Evolutionary conservation across 768 basidiomycete species (phyloP), one percentile per base, ranked within the genome.

Genomic region (Daedaleopsis nitida): DNA sequence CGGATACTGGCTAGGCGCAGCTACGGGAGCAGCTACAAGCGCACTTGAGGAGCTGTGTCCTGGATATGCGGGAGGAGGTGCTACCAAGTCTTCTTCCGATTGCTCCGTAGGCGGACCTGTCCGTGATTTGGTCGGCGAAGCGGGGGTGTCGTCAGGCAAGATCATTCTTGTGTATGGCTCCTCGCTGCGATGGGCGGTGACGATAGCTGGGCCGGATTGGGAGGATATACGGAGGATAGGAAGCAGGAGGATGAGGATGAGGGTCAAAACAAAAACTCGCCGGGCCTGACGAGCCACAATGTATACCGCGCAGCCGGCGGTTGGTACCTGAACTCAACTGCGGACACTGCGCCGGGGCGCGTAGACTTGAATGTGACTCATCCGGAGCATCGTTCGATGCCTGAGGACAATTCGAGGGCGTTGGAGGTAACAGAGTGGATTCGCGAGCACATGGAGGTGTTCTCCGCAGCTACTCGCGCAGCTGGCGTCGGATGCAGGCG

Each of bases 41-140:
- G 44, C 11, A 14, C 50, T 17, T 10, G 42, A 24, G 39, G 59
- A 55, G 58, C 5, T 11, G 10, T 42, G 48, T 8, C 65, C 68
- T 16, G 66, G 57, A 27, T 69, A 71, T n/a, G 70, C 68, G 1
- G 70, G 70, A 2, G 69, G 67, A 4, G 68, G 61, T 8, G 60
- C 24, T 13, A 37, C 21, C 35, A 50, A 51, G 11, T 59, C 59
- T 23, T 63, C 59, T 37, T 52, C 49, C 13, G 47, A 37, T 4
- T 27, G 45, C 1, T 61, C 64, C 16, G 64, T 27, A 3, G 57
- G 63, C 24, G 62, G 48, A 9, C 44, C 61, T 35, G 62, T 44
- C 48, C 60, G 64, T 14, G 48, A 21, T 57, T 69, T 71, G 5
- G 58, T 43, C 9, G 68, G 70, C 4, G 70, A 71, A 34, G 45